phyloP scores from a whole-genome alignment of 345 rosid genomes.

The Boechera retrofracta region DNA sequence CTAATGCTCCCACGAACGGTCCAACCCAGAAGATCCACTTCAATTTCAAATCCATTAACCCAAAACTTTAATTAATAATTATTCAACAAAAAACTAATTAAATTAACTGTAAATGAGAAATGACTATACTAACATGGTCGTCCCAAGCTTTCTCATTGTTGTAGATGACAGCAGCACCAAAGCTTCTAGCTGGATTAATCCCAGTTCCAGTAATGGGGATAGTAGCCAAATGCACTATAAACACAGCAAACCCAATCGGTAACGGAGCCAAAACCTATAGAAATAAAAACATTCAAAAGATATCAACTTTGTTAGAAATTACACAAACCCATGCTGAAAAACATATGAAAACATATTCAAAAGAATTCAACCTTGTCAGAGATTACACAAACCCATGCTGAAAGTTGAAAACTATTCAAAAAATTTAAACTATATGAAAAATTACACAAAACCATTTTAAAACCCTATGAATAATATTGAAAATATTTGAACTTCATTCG shows the following conservation, averaged over 20 bases:
- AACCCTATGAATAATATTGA: not conserved
- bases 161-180: slow-evolving; percentile 46
- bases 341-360: not conserved
- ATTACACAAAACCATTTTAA: not conserved
- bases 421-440: too few relatives aligned
- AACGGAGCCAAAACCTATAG: slow-evolving; percentile 44
- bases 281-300: not conserved
- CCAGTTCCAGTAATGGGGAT: slow-evolving; percentile 46
- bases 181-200: slow-evolving; percentile 43
- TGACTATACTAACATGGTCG: slow-evolving; percentile 34
- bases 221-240: slow-evolving; percentile 42
- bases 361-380: not conserved
- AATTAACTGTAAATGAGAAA: not conserved
- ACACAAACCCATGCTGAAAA: not conserved
- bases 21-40: slow-evolving; percentile 56
- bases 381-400: not conserved
- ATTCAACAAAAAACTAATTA: not conserved
- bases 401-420: not conserved
- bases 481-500: not conserved
- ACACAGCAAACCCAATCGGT: slow-evolving; percentile 43
- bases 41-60: not conserved
- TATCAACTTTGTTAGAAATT: not conserved
- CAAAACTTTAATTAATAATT: not conserved
- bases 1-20: slow-evolving; percentile 47
- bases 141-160: slow-evolving; percentile 45